phyloP scores from a whole-genome alignment of 192 early-diverging fungal species.

The Linnemannia zychae region DNA sequence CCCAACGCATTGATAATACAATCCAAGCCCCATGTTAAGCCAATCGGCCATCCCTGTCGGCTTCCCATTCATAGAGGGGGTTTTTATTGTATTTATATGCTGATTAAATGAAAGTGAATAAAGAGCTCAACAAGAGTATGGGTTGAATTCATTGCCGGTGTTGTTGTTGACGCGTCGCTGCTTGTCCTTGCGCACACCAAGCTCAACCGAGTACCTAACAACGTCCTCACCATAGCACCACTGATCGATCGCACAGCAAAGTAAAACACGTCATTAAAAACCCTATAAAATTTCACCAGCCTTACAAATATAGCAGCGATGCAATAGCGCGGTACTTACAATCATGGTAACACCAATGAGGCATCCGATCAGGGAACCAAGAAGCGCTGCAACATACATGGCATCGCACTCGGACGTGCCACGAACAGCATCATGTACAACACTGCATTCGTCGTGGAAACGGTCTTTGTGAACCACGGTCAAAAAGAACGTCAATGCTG shows the following conservation, averaged over 20 bases:
- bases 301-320: background rate
- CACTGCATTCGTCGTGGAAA: constrained; percentile 25
- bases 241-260: constrained; percentile 17
- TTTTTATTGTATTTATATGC: too few species aligned
- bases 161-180: background rate
- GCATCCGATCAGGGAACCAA: constrained; percentile 43
- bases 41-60: background rate
- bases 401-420: constrained; percentile 24
- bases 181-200: constrained; percentile 22
- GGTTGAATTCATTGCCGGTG: background rate
- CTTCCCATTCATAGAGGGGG: too few species aligned
- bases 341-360: constrained; percentile 48
- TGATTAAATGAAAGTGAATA: background rate
- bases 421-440: constrained; percentile 20
- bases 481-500: constrained; percentile 32
- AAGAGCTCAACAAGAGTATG: background rate
- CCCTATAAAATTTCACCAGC: too few species aligned
- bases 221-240: constrained; percentile 50
- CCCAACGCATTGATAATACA: background rate
- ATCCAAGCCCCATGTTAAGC: background rate
- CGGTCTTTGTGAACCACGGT: constrained; percentile 36
- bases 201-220: constrained; percentile 39
- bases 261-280: background rate
- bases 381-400: constrained; percentile 45
- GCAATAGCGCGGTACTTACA: constrained; percentile 27